A percentile compares a stretch with the other conserved stretches of the same genome.
These are phyloP conservation scores for Populus pruinosa DNA, from an alignment of 345 rosid species.

Conservation along the genomic window DNA sequence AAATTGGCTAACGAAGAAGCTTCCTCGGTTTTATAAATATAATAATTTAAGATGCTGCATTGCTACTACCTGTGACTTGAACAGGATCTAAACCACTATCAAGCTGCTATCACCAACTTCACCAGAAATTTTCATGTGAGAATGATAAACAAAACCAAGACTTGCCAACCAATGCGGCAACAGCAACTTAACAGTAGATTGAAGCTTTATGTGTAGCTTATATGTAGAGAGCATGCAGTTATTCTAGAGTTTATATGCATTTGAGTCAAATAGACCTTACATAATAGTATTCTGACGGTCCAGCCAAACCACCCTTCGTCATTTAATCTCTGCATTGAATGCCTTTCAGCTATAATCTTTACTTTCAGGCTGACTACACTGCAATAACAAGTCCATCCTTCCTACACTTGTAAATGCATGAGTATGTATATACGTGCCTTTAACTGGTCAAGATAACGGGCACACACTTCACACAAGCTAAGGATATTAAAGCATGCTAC, in stretches of 20 bases:
- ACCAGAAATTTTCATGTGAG: not conserved
- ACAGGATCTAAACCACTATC: not conserved
- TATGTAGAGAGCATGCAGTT: not conserved
- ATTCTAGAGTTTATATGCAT: not conserved
- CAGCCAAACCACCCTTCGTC: not conserved
- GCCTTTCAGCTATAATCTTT: not conserved
- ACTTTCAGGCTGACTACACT: not conserved
- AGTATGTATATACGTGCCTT: not conserved
- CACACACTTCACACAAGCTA: not conserved
- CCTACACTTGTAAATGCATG: not conserved
- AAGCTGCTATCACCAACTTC: slow-evolving; percentile 13
- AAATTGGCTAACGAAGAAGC: slow-evolving; percentile 15
- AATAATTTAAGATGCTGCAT: not conserved
- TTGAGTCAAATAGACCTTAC: not conserved
- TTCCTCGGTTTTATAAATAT: not conserved
- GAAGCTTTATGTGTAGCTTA: too few relatives aligned
- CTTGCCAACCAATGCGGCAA: not conserved
- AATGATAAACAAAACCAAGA: not conserved
- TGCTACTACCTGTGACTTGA: not conserved
- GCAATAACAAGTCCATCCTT: not conserved
- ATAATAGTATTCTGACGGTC: not conserved
- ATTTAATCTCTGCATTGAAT: not conserved
- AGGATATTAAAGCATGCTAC: not conserved
- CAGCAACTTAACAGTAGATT: not conserved
- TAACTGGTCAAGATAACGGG: not conserved